Percentiles rank a stretch among this genome's conserved stretches.
These are phyloP conservation scores for Phytophthora lateralis DNA, from an alignment of 352 stramenopile species.

Conservation along the genomic window DNA sequence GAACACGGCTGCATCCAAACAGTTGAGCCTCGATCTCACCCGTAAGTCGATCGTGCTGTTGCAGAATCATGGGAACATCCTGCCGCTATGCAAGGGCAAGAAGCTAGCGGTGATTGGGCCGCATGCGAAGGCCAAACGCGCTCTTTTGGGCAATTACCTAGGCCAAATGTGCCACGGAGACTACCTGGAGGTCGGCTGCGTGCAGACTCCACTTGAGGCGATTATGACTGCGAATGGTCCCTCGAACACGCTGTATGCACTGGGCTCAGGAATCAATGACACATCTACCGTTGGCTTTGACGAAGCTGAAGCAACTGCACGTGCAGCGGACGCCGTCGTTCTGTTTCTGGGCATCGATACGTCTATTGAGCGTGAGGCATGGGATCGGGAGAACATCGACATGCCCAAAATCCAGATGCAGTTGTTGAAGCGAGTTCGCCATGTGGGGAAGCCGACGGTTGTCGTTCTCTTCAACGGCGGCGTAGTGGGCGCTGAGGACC, in stretches of 20 bases:
- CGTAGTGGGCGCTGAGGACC: conserved; percentile 76
- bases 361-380: conserved; percentile 73
- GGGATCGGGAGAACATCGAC: conserved; percentile 77
- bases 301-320: conserved; percentile 43
- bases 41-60: conserved; percentile 93
- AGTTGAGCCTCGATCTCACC: conserved; percentile 76
- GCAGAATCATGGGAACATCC: conserved; percentile 83
- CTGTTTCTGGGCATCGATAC: conserved; percentile 87
- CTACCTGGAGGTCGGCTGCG: conserved; percentile 66
- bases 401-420: conserved; percentile 78
- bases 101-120: conserved; percentile 85
- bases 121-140: conserved; percentile 61
- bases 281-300: conserved; percentile 64
- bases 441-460: conserved; percentile 65
- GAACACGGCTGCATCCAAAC: conserved; percentile 62
- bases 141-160: conserved; percentile 87
- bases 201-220: conserved; percentile 74
- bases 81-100: conserved; percentile 67
- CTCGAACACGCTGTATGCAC: conserved; percentile 40
- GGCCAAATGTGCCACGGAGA: conserved; percentile 84
- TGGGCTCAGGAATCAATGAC: conserved; percentile 67
- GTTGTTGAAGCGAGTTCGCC: conserved; percentile 71
- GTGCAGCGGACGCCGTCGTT: conserved; percentile 59
- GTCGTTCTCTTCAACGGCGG: conserved; percentile 91
- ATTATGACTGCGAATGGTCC: conserved; percentile 52